Base-by-base conservation (phyloP, 129 eudicot species). In the Glebionis coronaria region DNA sequence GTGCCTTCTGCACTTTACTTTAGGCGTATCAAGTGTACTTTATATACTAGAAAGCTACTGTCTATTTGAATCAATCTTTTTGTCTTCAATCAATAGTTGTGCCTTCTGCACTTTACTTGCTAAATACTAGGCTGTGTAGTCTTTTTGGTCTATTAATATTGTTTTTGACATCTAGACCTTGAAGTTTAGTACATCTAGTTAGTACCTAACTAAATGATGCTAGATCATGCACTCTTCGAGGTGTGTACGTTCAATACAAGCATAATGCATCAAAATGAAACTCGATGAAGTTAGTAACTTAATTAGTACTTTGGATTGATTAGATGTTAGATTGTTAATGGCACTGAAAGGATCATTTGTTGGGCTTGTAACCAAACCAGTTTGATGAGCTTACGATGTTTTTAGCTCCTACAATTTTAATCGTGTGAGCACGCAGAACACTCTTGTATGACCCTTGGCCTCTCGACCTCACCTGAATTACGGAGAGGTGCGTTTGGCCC, bases 151-250 rank as follows among this genome's bases (percentile, higher is more conserved):
- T n/a, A n/a, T n/a, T n/a, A n/a, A n/a, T n/a, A n/a, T n/a, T n/a
- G n/a, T n/a, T n/a, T n/a, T n/a, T n/a, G n/a, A n/a, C n/a, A n/a
- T n/a, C n/a, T n/a, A n/a, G n/a, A n/a, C n/a, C n/a, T n/a, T 65
- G 80, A 29, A 16, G 56, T 14, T 81, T 77, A 45, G 58, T 67
- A 65, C 75, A 65, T 12, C 66, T 52, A n/a, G n/a, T n/a, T n/a
- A 2, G 77, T 72, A 40, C 83, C 87, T 18, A 85, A 25, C 96
- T 94, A 91, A 14, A 91, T 85, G 14, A 91, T 80, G 67, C 76
- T 62, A 29, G 23, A 46, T 51, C 27, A 23, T 3, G 5, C 61
- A 44, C 18, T 52, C 4, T 21, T 44, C 12, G 75, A 58, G 68
- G 74, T 20, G 85, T 76, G 25, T 29, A 5, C 38, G 5, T 91